Percentiles rank a stretch among this genome's conserved stretches.
Conservation (phyloP, 2,329 filamentous ascomycete species). For the Claviceps pazoutovae region DNA sequence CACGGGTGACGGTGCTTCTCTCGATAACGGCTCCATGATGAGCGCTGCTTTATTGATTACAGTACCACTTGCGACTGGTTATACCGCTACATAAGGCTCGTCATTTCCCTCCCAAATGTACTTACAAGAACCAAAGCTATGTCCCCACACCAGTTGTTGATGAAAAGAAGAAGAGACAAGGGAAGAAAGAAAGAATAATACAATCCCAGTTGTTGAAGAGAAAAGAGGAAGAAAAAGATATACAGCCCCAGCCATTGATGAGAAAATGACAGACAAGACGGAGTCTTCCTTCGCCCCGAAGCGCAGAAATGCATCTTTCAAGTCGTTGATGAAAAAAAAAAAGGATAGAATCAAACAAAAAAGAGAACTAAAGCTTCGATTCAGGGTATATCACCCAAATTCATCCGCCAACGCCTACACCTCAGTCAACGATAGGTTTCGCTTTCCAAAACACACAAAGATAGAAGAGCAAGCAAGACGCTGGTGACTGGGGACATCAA, state of each 20-base stretch:
- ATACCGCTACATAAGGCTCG: not conserved
- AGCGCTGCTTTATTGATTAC: not conserved
- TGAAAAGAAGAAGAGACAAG: not conserved
- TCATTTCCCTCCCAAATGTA: not conserved
- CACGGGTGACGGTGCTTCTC: not conserved
- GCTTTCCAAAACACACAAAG: not conserved
- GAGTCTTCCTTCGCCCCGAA: too few species aligned
- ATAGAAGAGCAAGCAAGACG: too few species aligned
- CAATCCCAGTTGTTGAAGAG: too few species aligned
- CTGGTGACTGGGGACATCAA: not conserved
- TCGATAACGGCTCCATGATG: not conserved
- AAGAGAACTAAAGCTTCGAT: not conserved
- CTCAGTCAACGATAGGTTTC: not conserved
- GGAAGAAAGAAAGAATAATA: not conserved
- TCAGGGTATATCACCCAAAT: not conserved
- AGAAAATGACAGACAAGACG: not conserved
- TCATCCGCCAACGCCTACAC: constrained; percentile 1
- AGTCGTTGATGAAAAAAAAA: not conserved
- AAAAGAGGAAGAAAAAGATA: not conserved
- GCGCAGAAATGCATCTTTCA: not conserved
- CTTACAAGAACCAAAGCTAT: not conserved
- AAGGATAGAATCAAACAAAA: not conserved
- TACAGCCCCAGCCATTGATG: not conserved
- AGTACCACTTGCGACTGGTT: not conserved
- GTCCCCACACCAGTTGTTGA: not conserved